Conservation (phyloP, 257 asterid genomes). For the Solanum paucissectum region DNA sequence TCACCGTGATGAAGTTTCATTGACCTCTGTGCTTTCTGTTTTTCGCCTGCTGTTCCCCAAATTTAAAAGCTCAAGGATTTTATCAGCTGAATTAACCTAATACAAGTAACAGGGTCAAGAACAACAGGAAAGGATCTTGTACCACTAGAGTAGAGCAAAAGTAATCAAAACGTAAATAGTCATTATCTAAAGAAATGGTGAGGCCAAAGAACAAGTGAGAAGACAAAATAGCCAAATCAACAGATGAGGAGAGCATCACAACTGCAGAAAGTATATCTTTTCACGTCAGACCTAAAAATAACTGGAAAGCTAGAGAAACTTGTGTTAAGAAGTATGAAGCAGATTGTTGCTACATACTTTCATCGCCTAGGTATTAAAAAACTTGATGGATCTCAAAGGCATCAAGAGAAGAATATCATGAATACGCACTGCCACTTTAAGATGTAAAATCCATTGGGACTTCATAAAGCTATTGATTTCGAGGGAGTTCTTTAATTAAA, state of each 20-base stretch:
- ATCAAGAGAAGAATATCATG: background rate
- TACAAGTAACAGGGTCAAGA: constrained; percentile 10
- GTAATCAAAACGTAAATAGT: background rate
- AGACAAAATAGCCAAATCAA: background rate
- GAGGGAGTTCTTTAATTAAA: background rate
- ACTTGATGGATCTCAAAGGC: background rate
- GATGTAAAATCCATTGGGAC: background rate
- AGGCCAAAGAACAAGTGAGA: background rate
- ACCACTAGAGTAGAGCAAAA: background rate
- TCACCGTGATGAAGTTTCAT: constrained; percentile 92
- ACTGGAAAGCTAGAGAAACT: background rate
- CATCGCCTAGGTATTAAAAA: background rate
- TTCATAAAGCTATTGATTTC: background rate
- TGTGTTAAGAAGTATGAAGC: background rate
- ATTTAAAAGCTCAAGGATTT: constrained; percentile 73
- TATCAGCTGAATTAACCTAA: constrained; percentile 93
- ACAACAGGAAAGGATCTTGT: constrained; percentile 1
- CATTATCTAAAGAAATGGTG: background rate
- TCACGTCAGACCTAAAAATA: background rate
- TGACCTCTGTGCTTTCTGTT: constrained; percentile 88
- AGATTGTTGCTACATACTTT: background rate
- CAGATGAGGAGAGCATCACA: background rate
- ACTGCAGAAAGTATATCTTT: background rate
- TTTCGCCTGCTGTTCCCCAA: constrained; percentile 92
- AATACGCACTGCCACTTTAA: background rate